These are phyloP conservation scores for Exophiala lecanii-corni DNA, from an alignment of 2,329 filamentous ascomycete species.

Conservation along the genomic window DNA sequence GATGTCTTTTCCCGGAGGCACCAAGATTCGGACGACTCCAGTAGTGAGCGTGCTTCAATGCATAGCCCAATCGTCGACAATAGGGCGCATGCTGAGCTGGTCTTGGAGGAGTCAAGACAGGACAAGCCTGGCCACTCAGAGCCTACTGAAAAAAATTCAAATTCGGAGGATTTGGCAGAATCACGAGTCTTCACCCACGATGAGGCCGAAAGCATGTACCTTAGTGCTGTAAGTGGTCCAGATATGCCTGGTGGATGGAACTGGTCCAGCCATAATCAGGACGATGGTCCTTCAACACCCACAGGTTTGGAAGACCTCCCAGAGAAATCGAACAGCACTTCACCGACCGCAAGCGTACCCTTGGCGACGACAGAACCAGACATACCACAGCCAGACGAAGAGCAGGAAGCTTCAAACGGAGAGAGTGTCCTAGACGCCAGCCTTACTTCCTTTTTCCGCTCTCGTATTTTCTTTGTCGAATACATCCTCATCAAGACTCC, in stretches of 20 bases:
- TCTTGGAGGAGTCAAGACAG: not conserved
- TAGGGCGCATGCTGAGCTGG: conserved; percentile 9
- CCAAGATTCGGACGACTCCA: not conserved
- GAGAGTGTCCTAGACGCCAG: conserved; percentile 16
- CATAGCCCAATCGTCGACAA: conserved; percentile 11
- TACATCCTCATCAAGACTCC: conserved; percentile 10
- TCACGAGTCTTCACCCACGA: conserved; percentile 46
- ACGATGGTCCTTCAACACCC: not conserved
- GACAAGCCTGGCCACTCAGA: not conserved
- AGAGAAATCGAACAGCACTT: not conserved
- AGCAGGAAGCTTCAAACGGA: conserved; percentile 8
- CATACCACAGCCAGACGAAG: not conserved
- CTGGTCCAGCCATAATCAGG: conserved; percentile 7
- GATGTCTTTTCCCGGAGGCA: conserved; percentile 7
- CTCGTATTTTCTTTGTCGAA: conserved; percentile 15
- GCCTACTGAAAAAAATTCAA: not conserved
- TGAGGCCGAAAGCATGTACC: conserved; percentile 49
- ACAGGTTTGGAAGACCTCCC: not conserved
- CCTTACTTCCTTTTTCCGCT: conserved; percentile 18
- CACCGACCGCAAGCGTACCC: not conserved
- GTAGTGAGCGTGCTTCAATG: not conserved
- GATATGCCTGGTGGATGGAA: conserved; percentile 21
- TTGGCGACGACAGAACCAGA: not conserved
- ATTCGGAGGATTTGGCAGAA: conserved; percentile 37
- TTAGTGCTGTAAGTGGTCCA: conserved; percentile 50